These are phyloP conservation scores for Phytophthora fragariae DNA, from an alignment of 352 stramenopile species.

Conservation along the genomic window DNA sequence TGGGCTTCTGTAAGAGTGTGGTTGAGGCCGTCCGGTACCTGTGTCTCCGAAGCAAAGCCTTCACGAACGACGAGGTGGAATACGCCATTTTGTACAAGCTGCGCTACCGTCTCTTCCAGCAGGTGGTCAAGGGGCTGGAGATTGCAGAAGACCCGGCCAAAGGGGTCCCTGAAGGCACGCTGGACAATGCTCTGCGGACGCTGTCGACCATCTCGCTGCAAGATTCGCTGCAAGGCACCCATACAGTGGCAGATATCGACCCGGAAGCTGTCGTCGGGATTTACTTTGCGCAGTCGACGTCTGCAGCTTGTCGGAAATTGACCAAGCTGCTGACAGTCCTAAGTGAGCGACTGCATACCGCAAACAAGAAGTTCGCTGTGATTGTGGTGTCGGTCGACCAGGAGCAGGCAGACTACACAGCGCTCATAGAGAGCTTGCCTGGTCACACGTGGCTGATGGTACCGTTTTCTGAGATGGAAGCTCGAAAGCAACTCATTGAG, in stretches of 20 bases:
- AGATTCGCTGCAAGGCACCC: slow-evolving; percentile 79
- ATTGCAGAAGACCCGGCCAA: slow-evolving; percentile 64
- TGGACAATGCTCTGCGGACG: slow-evolving; percentile 66
- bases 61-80: slow-evolving; percentile 72
- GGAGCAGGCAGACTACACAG: slow-evolving; percentile 62
- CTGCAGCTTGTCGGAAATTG: slow-evolving; percentile 57
- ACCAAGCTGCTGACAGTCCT: slow-evolving; percentile 59
- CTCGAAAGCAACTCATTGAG: slow-evolving; percentile 74
- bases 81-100: slow-evolving; percentile 75
- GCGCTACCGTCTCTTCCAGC: slow-evolving; percentile 71
- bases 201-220: slow-evolving; percentile 71
- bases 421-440: slow-evolving; percentile 64
- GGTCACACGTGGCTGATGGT: slow-evolving; percentile 72
- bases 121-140: slow-evolving; percentile 63
- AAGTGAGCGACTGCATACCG: slow-evolving; percentile 52
- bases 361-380: slow-evolving; percentile 63
- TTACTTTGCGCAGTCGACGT: slow-evolving; percentile 72
- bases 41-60: slow-evolving; percentile 62
- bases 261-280: slow-evolving; percentile 72
- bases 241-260: slow-evolving; percentile 61
- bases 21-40: slow-evolving; percentile 80
- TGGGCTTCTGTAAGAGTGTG: slow-evolving; percentile 87
- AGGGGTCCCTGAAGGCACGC: slow-evolving; percentile 47
- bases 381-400: slow-evolving; percentile 84
- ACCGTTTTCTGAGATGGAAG: slow-evolving; percentile 75